Conservation (phyloP, 2,329 filamentous ascomycete genomes). For the Aspergillus tamarii region DNA sequence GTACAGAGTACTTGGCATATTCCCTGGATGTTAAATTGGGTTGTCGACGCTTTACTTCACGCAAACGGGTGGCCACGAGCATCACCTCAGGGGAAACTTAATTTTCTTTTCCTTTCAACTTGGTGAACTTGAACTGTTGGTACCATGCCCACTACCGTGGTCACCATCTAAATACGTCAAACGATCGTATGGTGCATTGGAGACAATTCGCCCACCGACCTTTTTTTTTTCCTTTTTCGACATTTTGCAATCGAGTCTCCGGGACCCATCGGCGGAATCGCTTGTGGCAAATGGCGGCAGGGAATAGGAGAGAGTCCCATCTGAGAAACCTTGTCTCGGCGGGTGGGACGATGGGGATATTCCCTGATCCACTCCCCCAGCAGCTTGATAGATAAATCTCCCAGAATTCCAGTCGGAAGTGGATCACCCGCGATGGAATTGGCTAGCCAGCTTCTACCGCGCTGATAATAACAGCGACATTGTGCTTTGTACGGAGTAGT, state of each 20-base stretch:
- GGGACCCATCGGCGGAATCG: background rate
- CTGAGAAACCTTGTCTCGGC: constrained; percentile 6
- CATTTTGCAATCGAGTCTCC: constrained; percentile 16
- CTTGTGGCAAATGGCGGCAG: constrained; percentile 12
- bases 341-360: constrained; percentile 14
- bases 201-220: constrained; percentile 22
- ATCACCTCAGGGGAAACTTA: background rate
- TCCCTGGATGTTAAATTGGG: background rate
- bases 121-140: background rate
- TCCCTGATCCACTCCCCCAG: constrained; percentile 15
- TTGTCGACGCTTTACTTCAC: background rate
- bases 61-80: background rate
- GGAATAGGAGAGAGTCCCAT: constrained; percentile 5
- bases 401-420: constrained; percentile 5
- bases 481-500: background rate
- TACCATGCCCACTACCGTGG: background rate
- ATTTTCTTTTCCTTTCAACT: constrained; percentile 3
- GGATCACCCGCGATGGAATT: constrained; percentile 10
- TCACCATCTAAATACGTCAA: constrained; percentile 3
- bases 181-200: constrained; percentile 5
- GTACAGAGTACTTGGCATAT: constrained; percentile 1
- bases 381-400: constrained; percentile 20
- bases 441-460: constrained; percentile 4
- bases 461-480: background rate
- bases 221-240: background rate